phyloP scores from a whole-genome alignment of 495 filamentous ascomycete species.

The Hypoxylon cercidicola region DNA sequence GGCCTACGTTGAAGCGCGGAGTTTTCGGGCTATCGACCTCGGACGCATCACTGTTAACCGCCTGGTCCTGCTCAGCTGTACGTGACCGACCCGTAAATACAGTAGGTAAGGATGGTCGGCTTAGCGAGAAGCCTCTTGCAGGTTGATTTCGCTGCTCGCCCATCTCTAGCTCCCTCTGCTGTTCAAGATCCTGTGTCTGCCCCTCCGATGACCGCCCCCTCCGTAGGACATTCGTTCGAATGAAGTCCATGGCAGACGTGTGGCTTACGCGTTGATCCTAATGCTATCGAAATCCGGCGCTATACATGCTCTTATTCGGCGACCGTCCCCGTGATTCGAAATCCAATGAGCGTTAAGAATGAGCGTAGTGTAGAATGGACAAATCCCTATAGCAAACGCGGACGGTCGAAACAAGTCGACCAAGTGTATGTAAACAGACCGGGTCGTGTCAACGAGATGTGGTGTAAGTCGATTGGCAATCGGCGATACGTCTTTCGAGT shows the following conservation, averaged over 20 bases:
- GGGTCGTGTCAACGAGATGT: conserved; percentile 2
- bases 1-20: conserved; percentile 48
- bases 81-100: conserved; percentile 48
- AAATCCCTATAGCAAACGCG: conserved; percentile 17
- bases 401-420: conserved; percentile 14
- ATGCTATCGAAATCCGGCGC: conserved; percentile 25
- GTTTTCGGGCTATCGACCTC: conserved; percentile 55
- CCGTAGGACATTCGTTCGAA: conserved; percentile 29
- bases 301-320: conserved; percentile 32
- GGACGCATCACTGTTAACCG: conserved; percentile 40
- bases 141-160: conserved; percentile 22
- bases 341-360: conserved; percentile 6
- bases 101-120: conserved; percentile 46
- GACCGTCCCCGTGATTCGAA: not conserved
- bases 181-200: conserved; percentile 29
- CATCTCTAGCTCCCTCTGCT: conserved; percentile 45
- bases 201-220: conserved; percentile 25
- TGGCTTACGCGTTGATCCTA: conserved; percentile 29
- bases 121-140: conserved; percentile 29
- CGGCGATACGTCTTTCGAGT: conserved; percentile 9
- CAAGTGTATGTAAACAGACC: conserved; percentile 19
- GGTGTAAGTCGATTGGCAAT: conserved; percentile 20
- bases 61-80: conserved; percentile 39
- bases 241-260: conserved; percentile 37
- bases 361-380: not conserved